phyloP scores from a whole-genome alignment of 306 rosid genomes.

The Casuarina cunninghamiana region DNA sequence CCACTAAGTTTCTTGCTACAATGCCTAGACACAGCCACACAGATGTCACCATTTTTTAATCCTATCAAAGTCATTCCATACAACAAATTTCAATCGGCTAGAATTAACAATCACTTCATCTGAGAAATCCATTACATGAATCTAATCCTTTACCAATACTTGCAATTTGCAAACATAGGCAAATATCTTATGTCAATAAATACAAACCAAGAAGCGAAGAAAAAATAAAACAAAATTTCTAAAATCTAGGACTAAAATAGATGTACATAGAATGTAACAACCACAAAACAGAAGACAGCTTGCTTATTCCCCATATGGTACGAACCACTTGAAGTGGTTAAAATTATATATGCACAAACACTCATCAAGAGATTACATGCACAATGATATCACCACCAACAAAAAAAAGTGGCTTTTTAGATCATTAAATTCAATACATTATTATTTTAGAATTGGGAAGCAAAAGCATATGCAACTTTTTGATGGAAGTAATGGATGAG shows the following conservation, averaged over 20 bases:
- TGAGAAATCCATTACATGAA: conserved; percentile 80
- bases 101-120: conserved; percentile 88
- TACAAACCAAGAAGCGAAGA: neutral
- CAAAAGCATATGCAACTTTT: neutral
- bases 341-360: neutral
- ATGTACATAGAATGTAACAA: neutral
- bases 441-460: neutral
- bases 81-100: conserved; percentile 88
- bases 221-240: neutral
- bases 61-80: conserved; percentile 98
- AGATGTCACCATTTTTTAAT: conserved; percentile 85
- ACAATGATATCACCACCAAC: neutral
- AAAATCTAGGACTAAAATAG: neutral
- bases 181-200: neutral
- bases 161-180: conserved; percentile 22
- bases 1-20: conserved; percentile 98
- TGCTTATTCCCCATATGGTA: neutral
- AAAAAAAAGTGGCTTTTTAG: neutral
- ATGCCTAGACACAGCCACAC: conserved; percentile 90
- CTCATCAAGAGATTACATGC: neutral
- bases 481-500: neutral
- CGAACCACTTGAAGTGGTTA: neutral
- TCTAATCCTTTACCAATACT: conserved; percentile 41
- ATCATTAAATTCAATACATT: neutral
- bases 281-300: neutral